Conservation (phyloP, 306 rosid genomes). For the Malus fusca region DNA sequence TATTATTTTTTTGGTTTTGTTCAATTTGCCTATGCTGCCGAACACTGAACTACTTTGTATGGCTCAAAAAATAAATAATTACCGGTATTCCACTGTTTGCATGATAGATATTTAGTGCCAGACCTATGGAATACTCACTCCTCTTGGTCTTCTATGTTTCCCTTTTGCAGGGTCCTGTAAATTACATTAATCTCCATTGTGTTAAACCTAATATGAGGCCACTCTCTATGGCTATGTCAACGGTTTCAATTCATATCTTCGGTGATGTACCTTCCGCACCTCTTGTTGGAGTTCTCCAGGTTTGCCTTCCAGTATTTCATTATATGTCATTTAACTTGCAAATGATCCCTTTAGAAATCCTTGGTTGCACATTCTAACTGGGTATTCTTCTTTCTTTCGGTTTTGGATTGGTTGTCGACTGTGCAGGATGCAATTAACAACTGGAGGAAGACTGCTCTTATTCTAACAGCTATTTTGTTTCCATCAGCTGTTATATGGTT, state of each 20-base stretch:
- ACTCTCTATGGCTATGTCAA: constrained; percentile 72
- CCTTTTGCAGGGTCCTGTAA: constrained; percentile 71
- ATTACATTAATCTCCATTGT: constrained; percentile 52
- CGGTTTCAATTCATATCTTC: constrained; percentile 72
- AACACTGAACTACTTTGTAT: background rate
- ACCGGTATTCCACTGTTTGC: background rate
- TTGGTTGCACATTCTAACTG: background rate
- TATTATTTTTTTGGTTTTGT: constrained; percentile 6
- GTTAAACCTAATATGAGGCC: constrained; percentile 85
- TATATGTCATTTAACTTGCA: background rate
- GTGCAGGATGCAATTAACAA: constrained; percentile 57
- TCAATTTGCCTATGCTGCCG: background rate
- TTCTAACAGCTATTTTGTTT: constrained; percentile 58
- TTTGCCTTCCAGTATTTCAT: constrained; percentile 14
- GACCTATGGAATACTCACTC: background rate
- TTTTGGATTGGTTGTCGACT: background rate
- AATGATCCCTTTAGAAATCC: background rate
- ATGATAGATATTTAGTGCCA: background rate
- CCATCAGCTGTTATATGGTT: constrained; percentile 73
- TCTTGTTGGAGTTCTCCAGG: constrained; percentile 82
- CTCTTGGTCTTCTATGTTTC: background rate
- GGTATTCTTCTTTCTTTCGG: background rate
- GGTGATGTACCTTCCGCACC: constrained; percentile 94
- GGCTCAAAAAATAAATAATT: background rate
- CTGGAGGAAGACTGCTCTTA: constrained; percentile 65